These are phyloP conservation scores for Cercophora samala DNA, from an alignment of 495 filamentous ascomycete genomes.

Conservation along the genomic window DNA sequence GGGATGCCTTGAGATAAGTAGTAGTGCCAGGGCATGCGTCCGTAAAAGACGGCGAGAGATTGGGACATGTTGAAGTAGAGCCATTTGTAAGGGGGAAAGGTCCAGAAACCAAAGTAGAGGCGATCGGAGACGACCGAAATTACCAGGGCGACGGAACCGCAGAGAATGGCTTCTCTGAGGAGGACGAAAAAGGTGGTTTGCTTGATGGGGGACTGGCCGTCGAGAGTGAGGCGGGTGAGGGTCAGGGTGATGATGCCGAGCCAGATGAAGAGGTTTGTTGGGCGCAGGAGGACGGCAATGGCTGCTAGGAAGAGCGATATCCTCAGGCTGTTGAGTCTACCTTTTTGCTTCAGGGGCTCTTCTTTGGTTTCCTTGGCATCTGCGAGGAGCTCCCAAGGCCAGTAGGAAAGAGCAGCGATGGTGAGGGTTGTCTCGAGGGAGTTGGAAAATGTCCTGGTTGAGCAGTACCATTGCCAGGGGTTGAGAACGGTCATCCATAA, in stretches of 20 bases:
- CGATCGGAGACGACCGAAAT: constrained; percentile 69
- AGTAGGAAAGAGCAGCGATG: constrained; percentile 70
- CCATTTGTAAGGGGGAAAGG: constrained; percentile 85
- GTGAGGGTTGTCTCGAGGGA: constrained; percentile 88
- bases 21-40: constrained; percentile 87
- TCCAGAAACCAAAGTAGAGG: constrained; percentile 81
- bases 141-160: constrained; percentile 61
- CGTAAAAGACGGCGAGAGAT: constrained; percentile 86
- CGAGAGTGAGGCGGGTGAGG: constrained; percentile 40
- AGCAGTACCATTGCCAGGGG: constrained; percentile 97
- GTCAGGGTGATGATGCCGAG: constrained; percentile 48
- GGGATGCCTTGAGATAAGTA: constrained; percentile 88
- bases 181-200: constrained; percentile 51
- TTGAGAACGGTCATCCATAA: constrained; percentile 70
- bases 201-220: constrained; percentile 41
- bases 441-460: constrained; percentile 90
- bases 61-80: constrained; percentile 89
- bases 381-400: constrained; percentile 71
- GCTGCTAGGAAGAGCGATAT: constrained; percentile 72
- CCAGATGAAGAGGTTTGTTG: constrained; percentile 91
- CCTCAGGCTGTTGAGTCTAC: constrained; percentile 53
- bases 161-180: constrained; percentile 58
- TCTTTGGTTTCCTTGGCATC: constrained; percentile 33
- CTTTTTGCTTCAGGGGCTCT: constrained; percentile 21
- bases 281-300: constrained; percentile 79